A percentile compares a stretch with the other conserved stretches of the same genome.
Conservation (phyloP, 139 green algal genomes). For the Eudorina sp. region DNA sequence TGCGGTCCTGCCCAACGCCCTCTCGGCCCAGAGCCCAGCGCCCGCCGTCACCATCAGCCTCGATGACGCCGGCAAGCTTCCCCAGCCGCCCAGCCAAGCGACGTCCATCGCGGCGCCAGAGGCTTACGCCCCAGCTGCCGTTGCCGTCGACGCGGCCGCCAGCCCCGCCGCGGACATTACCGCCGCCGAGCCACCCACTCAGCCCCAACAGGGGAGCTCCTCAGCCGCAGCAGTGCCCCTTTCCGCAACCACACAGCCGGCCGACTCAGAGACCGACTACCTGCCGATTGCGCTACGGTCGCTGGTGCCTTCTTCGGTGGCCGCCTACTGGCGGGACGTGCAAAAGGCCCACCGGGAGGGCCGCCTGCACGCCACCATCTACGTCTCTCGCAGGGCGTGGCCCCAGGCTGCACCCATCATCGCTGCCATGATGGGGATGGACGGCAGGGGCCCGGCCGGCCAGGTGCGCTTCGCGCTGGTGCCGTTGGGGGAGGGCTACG, state of each 20-base stretch:
- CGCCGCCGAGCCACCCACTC: too few relatives aligned
- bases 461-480: conserved; percentile 5
- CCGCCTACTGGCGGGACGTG: background rate
- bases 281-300: background rate
- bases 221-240: too few relatives aligned
- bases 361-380: conserved; percentile 11
- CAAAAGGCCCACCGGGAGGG: background rate
- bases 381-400: background rate
- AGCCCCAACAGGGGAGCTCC: too few relatives aligned
- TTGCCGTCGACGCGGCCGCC: too few relatives aligned
- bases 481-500: background rate
- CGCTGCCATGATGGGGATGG: background rate
- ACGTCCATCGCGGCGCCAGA: background rate
- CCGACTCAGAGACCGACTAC: too few relatives aligned
- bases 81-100: too few relatives aligned
- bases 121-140: background rate
- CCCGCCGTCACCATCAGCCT: too few relatives aligned
- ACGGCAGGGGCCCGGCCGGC: background rate
- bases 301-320: background rate
- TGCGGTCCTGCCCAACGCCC: too few relatives aligned
- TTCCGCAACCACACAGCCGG: too few relatives aligned
- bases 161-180: too few relatives aligned
- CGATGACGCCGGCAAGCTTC: too few relatives aligned
- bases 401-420: background rate
- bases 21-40: too few relatives aligned